Evolutionary conservation across 495 filamentous ascomycete species (phyloP).

Genomic region (Bacidia rubella): DNA sequence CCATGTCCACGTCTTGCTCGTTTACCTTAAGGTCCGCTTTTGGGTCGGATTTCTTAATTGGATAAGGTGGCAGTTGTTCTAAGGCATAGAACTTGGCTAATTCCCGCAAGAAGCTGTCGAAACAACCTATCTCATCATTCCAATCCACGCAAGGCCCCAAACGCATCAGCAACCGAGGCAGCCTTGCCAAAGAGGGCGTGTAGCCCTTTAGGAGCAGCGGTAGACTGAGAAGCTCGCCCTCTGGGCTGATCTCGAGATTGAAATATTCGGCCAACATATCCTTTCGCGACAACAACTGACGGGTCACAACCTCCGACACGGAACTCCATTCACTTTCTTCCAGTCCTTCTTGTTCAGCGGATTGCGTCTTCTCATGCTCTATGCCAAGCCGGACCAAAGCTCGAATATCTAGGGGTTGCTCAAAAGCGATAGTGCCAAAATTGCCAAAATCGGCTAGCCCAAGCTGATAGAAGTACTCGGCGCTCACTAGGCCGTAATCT

Average conservation of each 20-base stretch:
- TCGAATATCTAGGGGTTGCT: constrained; percentile 56
- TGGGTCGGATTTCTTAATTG: constrained; percentile 19
- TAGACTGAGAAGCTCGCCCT: constrained; percentile 63
- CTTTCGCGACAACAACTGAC: constrained; percentile 54
- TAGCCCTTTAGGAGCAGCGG: constrained; percentile 86
- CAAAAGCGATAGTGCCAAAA: constrained; percentile 73
- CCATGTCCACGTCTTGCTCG: constrained; percentile 3
- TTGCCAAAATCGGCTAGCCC: constrained; percentile 95
- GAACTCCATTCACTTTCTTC: constrained; percentile 40
- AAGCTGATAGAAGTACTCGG: constrained; percentile 94
- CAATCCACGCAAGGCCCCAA: constrained; percentile 85
- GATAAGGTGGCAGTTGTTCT: constrained; percentile 55
- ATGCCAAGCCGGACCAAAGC: constrained; percentile 63
- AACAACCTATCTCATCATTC: constrained; percentile 72
- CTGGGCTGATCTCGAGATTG: constrained; percentile 62
- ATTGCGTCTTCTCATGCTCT: constrained; percentile 40
- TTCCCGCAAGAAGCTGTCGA: constrained; percentile 71
- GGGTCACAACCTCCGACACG: constrained; percentile 46
- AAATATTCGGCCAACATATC: constrained; percentile 94
- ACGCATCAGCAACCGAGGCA: constrained; percentile 77
- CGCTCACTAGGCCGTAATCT: constrained; percentile 80
- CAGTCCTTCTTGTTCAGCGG: constrained; percentile 17
- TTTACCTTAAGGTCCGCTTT: constrained; percentile 6
- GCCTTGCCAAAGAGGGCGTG: constrained; percentile 66
- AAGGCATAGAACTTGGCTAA: constrained; percentile 88